Evolutionary conservation across 2,329 filamentous ascomycete species (phyloP).

Genomic region (Simplicillium aogashimaense): DNA sequence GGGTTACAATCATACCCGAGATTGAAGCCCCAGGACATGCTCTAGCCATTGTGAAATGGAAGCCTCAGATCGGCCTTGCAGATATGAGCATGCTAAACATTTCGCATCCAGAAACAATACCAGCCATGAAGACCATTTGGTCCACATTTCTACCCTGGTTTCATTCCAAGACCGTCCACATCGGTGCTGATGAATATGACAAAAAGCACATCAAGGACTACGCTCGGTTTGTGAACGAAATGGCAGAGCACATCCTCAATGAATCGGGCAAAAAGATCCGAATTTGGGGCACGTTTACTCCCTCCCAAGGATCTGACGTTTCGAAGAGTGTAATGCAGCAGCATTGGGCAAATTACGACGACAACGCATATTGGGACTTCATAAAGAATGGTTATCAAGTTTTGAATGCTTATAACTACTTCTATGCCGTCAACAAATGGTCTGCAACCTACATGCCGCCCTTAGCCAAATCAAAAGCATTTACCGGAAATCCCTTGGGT

Average conservation of each 20-base stretch:
- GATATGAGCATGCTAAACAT: conserved; percentile 35
- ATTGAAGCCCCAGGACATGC: conserved; percentile 49
- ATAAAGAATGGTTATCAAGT: conserved; percentile 11
- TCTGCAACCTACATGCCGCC: conserved; percentile 12
- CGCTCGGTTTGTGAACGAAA: conserved; percentile 39
- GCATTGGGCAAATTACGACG: conserved; percentile 13
- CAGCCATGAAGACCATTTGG: conserved; percentile 40
- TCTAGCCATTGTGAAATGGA: conserved; percentile 46
- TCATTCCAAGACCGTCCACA: conserved; percentile 39
- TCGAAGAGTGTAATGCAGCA: conserved; percentile 20
- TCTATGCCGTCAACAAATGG: conserved; percentile 12
- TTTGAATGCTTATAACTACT: conserved; percentile 12
- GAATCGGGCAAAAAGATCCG: conserved; percentile 30
- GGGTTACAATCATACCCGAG: conserved; percentile 46
- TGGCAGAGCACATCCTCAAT: conserved; percentile 29
- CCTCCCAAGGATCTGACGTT: conserved; percentile 7
- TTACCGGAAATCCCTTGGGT: conserved; percentile 9
- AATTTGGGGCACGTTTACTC: conserved; percentile 39
- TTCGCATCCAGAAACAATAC: conserved; percentile 38
- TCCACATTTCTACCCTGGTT: conserved; percentile 44
- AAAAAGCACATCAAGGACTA: conserved; percentile 33
- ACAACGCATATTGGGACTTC: conserved; percentile 10
- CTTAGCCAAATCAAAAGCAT: conserved; percentile 10
- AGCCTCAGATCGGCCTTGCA: conserved; percentile 38
- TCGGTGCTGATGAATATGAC: conserved; percentile 44